Evolutionary conservation across 805 yeast species (phyloP).

Genomic region (Ogataea paraovalis): DNA sequence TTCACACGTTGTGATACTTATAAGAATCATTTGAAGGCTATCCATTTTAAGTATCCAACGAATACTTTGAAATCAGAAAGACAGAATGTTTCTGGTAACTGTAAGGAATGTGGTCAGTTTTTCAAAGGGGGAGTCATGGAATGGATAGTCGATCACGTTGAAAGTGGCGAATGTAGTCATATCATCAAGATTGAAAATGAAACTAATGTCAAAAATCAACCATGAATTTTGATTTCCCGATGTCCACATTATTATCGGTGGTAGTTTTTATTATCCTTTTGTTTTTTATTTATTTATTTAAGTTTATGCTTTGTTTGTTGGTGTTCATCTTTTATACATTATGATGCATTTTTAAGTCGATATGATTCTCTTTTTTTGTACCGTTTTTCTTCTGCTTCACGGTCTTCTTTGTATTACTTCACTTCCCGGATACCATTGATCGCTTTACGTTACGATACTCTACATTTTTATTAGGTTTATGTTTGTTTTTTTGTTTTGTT

Average conservation of each 20-base stretch:
- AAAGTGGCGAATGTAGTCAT: slow-evolving; percentile 37
- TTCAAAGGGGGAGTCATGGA: slow-evolving; percentile 64
- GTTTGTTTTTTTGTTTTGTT: background rate
- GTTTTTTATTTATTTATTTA: background rate
- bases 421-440: background rate
- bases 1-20: slow-evolving; percentile 89
- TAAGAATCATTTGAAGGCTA: slow-evolving; percentile 84
- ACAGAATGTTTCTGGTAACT: slow-evolving; percentile 60
- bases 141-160: slow-evolving; percentile 78
- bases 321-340: background rate
- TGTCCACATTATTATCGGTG: background rate
- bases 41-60: slow-evolving; percentile 83
- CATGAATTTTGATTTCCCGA: background rate
- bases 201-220: background rate
- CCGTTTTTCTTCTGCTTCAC: background rate
- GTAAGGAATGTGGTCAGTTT: slow-evolving; percentile 67
- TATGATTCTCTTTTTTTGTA: background rate
- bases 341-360: background rate
- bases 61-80: slow-evolving; percentile 83
- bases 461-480: too few species aligned
- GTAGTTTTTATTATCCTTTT: background rate
- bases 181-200: slow-evolving; percentile 10
- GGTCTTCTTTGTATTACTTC: background rate
- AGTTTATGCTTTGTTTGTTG: background rate
- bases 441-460: background rate